phyloP scores from a whole-genome alignment of 768 basidiomycete genomes.

The Mrakia frigida region DNA sequence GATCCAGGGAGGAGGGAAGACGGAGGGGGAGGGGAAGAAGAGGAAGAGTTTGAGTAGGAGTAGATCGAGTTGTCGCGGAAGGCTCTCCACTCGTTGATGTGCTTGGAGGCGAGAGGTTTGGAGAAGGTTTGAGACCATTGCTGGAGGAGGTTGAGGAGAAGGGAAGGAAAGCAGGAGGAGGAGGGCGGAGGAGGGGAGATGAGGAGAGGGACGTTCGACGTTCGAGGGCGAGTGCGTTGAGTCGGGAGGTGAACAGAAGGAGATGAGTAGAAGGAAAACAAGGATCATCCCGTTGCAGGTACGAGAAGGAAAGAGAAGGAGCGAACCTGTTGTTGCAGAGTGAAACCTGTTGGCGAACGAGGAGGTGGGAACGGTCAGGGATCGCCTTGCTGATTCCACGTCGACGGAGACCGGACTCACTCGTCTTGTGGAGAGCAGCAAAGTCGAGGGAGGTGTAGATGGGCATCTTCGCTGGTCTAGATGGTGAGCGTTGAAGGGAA shows the following conservation, averaged over 20 bases:
- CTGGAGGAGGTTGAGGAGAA: background rate
- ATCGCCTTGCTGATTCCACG: too few relatives aligned
- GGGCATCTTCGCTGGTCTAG: background rate
- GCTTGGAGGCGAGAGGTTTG: slow-evolving; percentile 6
- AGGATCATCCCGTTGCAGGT: background rate
- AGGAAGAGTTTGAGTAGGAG: slow-evolving; percentile 3
- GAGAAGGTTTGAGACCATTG: slow-evolving; percentile 2
- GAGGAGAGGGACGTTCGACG: background rate
- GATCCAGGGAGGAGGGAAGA: background rate
- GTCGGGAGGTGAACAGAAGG: background rate
- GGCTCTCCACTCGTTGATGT: slow-evolving; percentile 17
- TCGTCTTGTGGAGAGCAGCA: slow-evolving; percentile 8
- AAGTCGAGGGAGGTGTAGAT: slow-evolving; percentile 15
- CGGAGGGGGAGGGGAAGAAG: background rate
- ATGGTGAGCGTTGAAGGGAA: background rate
- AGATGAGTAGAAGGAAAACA: background rate
- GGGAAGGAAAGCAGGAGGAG: too few relatives aligned
- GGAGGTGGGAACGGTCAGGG: background rate
- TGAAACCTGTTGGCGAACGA: background rate
- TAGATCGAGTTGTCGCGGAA: slow-evolving; percentile 9
- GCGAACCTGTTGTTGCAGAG: slow-evolving; percentile 1
- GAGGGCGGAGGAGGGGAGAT: background rate
- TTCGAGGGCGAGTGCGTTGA: background rate
- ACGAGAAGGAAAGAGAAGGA: background rate
- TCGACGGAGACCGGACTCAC: background rate